Evolutionary conservation across 345 rosid species (phyloP), one percentile per base, ranked within the genome.

Genomic region (Schrenkiella parvula): DNA sequence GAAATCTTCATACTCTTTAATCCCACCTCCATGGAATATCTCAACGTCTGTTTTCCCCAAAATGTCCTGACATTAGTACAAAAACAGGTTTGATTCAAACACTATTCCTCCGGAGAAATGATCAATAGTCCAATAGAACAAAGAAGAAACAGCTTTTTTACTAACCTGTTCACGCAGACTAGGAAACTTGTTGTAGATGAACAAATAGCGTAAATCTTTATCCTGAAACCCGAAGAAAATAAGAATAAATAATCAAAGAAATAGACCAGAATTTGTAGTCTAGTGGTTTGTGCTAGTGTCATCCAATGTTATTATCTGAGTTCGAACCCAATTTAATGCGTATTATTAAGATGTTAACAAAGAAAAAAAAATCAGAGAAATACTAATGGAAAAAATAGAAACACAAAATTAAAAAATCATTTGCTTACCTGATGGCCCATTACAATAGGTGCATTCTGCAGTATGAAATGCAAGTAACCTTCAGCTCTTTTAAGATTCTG

Each of bases 171-270:
- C 97, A 4, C 86, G 84, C 60, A 93, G 73, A 65, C 86, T 84
- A 15, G 97, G 98, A 71, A 85, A 93, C 81, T 91, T 91, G 69
- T 93, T 93, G 76, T 89, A 93, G 78, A 93, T 93, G 70, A 93
- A 93, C 43, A 96, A 89, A 77, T 91, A 93, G 9, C 87, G 82
- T 48, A 91, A 77, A 64, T 93, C 98, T 72, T 88, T 89, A 73
- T 93, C 98, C 95, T 93, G 98, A 53, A 81, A 66, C 57, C 35
- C 19, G 43, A 47, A 3, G 31, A 13, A 5, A 58, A 32, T 2
- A 23, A 34, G 3, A 25, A 19, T 4, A 35, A n/a, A 47, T 54
- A n/a, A n/a, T n/a, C n/a, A n/a, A n/a, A n/a, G n/a, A n/a, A n/a
- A n/a, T n/a, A n/a, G n/a, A n/a, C n/a, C n/a, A n/a, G n/a, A n/a